Base-by-base conservation (phyloP, 768 basidiomycete species). In the Kwoniella sp. region DNA sequence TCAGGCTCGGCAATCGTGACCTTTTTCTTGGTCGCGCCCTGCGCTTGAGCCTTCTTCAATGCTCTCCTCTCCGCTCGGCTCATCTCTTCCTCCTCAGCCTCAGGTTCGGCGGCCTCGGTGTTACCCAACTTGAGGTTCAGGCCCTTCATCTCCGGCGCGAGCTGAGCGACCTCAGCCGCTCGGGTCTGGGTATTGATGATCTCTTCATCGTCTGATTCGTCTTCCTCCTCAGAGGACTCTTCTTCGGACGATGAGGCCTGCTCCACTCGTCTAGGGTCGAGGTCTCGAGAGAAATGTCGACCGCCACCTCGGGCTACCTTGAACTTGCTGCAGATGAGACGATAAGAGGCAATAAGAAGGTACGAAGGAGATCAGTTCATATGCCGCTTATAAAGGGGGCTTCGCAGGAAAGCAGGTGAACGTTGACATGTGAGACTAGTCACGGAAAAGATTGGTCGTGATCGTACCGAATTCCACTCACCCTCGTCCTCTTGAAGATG, bases 241-340 rank as follows among this genome's bases (percentile, higher is more conserved):
- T 75, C 76, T 23, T 48, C 52, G 11, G 63, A 63, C 0, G 67
- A 70, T 9, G 52, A 9, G 25, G 26, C 37, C 28, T 41, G 58
- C 47, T 29, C 62, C 50, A 58, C 70, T 17, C 48, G 48, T 9
- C 76, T 62, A 26, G 73, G 69, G 48, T 74, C 69, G n/a, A 74
- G 65, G 60, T 78, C 63, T 87, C 90, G 90, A 17, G 81, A 80
- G 81, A 93, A 94, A 78, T 83, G 88, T 66, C 92, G 86, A 57
- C 92, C 92, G 38, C 92, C 92, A 71, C 92, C 92, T 57, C 92
- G 90, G 77, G 88, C 90, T 70, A 87, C 84, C 85, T 93, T 93
- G 83, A 86, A 91, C 81, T 89, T 91, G 67, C 91, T 76, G 31
- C 69, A 26, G n/a, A n/a, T n/a, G n/a, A n/a, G n/a, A n/a, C n/a